These are phyloP conservation scores for Tolypocladium paradoxum DNA, from an alignment of 2,329 filamentous ascomycete genomes.

Conservation along the genomic window DNA sequence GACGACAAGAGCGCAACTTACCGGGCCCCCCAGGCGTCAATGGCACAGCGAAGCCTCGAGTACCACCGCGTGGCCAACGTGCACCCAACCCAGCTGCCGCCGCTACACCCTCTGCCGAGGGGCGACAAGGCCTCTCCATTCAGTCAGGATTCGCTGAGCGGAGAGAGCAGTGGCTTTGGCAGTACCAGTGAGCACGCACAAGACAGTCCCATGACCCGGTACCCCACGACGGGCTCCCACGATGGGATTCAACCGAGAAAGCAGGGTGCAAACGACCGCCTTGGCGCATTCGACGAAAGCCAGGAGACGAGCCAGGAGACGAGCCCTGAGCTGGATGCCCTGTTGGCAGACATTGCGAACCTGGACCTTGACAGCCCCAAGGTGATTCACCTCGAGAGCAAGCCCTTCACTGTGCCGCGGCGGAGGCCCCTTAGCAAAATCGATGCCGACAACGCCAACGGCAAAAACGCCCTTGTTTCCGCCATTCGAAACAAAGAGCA, in stretches of 20 bases:
- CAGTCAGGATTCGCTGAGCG: constrained; percentile 6
- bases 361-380: constrained; percentile 28
- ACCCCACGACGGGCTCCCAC: constrained; percentile 17
- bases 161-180: constrained; percentile 4
- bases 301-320: not conserved
- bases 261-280: constrained; percentile 12
- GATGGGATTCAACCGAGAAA: constrained; percentile 13
- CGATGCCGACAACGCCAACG: constrained; percentile 30
- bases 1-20: constrained; percentile 5
- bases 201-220: constrained; percentile 5
- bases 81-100: not conserved
- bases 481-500: constrained; percentile 48
- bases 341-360: constrained; percentile 21
- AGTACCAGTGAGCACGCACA: constrained; percentile 2
- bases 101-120: constrained; percentile 3
- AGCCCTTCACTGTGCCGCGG: constrained; percentile 39
- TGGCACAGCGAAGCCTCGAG: constrained; percentile 4
- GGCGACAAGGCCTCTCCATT: constrained; percentile 1
- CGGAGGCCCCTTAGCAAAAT: constrained; percentile 36
- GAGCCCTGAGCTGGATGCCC: constrained; percentile 11
- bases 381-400: constrained; percentile 38
- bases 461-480: constrained; percentile 37
- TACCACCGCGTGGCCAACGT: constrained; percentile 1
- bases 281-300: constrained; percentile 18
- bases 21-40: not conserved